These are phyloP conservation scores for Hordeum vulgare DNA, from an alignment of 176 grass and related monocot genomes.

Conservation along the genomic window DNA sequence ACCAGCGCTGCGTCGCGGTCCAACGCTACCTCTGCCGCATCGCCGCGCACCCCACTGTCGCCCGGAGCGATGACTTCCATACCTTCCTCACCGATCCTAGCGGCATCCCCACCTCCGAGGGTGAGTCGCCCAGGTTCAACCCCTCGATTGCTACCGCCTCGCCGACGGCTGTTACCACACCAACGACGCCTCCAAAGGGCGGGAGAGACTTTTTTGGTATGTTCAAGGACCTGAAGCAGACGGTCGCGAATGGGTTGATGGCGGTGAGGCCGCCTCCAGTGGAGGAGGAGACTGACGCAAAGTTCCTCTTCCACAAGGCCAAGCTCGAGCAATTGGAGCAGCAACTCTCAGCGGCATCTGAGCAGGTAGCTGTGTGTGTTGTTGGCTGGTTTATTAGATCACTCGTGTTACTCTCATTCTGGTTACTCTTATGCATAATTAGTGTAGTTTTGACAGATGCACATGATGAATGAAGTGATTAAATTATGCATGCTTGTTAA, in stretches of 20 bases:
- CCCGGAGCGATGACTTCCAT: slow-evolving; percentile 37
- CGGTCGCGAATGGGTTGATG: slow-evolving; percentile 54
- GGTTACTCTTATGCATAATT: not conserved
- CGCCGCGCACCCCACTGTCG: slow-evolving; percentile 52
- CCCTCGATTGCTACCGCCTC: not conserved
- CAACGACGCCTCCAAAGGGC: slow-evolving; percentile 39
- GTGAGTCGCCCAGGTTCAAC: slow-evolving; percentile 29
- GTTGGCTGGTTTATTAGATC: not conserved
- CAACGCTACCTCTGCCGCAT: slow-evolving; percentile 76
- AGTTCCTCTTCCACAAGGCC: slow-evolving; percentile 59
- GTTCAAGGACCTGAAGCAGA: slow-evolving; percentile 86
- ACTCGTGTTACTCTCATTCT: not conserved
- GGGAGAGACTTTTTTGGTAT: slow-evolving; percentile 74
- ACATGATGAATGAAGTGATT: not conserved
- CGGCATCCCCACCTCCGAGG: slow-evolving; percentile 27
- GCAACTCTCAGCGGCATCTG: slow-evolving; percentile 61
- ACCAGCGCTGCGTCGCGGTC: slow-evolving; percentile 50
- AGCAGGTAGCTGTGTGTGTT: slow-evolving; percentile 41
- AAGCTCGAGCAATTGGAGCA: slow-evolving; percentile 73
- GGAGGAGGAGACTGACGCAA: slow-evolving; percentile 59
- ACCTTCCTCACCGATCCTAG: slow-evolving; percentile 58
- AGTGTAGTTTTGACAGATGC: not conserved
- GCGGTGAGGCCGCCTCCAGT: slow-evolving; percentile 30
- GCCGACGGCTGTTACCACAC: not conserved
- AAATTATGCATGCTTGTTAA: slow-evolving; percentile 3